phyloP scores from a whole-genome alignment of 2,329 filamentous ascomycete genomes.

The Fusarium floridanum region DNA sequence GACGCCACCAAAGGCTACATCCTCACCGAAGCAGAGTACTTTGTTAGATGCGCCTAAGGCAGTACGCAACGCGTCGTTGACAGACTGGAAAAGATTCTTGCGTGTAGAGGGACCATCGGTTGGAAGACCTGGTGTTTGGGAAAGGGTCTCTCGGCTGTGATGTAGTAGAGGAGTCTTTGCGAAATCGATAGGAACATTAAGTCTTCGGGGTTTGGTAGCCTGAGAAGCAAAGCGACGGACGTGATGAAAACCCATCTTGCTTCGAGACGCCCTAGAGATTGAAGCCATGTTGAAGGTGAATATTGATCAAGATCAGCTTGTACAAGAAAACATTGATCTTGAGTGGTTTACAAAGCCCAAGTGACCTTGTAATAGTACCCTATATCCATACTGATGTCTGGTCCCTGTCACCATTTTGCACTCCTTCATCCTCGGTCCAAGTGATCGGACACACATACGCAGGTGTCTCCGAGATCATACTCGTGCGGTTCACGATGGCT shows the following conservation, averaged over 20 bases:
- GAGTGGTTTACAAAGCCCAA: neutral
- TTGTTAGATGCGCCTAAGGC: conserved; percentile 85
- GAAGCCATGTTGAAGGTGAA: neutral
- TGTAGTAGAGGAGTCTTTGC: conserved; percentile 6
- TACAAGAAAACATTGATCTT: neutral
- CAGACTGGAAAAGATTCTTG: conserved; percentile 91
- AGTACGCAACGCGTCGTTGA: conserved; percentile 87
- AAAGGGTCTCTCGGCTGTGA: neutral
- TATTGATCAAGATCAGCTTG: neutral
- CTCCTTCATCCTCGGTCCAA: neutral
- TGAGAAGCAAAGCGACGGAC: neutral
- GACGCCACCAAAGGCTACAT: conserved; percentile 95
- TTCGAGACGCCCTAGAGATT: neutral
- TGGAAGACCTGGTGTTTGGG: neutral
- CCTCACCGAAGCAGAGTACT: conserved; percentile 94
- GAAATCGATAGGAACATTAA: conserved; percentile 7
- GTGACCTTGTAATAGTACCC: neutral
- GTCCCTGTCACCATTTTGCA: neutral
- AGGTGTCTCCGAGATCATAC: neutral
- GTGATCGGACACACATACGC: neutral
- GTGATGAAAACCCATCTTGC: neutral
- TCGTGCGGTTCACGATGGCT: neutral
- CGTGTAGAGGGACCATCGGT: conserved; percentile 78
- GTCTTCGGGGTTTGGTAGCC: neutral
- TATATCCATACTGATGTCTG: neutral